Evolutionary conservation across 768 basidiomycete species (phyloP).

Genomic region (Hemileccinum rubropunctum): DNA sequence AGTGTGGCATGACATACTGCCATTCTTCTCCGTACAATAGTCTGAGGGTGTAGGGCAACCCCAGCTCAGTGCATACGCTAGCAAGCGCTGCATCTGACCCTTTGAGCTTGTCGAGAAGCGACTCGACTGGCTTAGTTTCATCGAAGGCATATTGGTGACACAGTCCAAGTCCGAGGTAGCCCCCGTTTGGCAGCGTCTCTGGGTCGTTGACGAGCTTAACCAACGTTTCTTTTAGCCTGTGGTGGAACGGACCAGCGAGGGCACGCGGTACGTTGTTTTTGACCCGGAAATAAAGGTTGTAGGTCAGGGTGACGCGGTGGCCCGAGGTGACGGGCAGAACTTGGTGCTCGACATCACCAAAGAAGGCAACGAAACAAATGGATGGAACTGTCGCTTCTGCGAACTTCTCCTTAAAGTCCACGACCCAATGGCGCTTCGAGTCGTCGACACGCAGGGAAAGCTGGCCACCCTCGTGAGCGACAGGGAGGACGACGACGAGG

Average conservation of each 20-base stretch:
- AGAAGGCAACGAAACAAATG: constrained; percentile 39
- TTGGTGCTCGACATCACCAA: constrained; percentile 44
- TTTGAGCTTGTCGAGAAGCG: constrained; percentile 1
- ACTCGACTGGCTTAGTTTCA: background rate
- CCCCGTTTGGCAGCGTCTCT: constrained; percentile 30
- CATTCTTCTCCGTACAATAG: background rate
- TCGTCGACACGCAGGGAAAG: constrained; percentile 35
- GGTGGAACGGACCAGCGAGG: background rate
- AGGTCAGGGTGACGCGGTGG: constrained; percentile 42
- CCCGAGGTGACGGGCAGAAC: constrained; percentile 40
- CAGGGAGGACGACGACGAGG: constrained; percentile 47
- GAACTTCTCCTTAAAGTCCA: constrained; percentile 33
- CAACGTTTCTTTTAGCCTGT: background rate
- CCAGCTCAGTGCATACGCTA: constrained; percentile 2
- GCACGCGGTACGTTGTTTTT: background rate
- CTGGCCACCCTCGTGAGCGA: constrained; percentile 43
- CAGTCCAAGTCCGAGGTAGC: constrained; percentile 36
- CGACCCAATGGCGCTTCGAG: constrained; percentile 30
- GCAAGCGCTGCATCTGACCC: constrained; percentile 1
- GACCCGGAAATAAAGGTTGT: constrained; percentile 29
- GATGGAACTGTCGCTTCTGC: background rate
- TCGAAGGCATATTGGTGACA: constrained; percentile 28
- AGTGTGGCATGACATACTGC: background rate
- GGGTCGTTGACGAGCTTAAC: constrained; percentile 23
- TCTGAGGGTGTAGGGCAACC: background rate